Evolutionary conservation across 176 grass and related monocot species (phyloP).

Genomic region (Eleusine indica): DNA sequence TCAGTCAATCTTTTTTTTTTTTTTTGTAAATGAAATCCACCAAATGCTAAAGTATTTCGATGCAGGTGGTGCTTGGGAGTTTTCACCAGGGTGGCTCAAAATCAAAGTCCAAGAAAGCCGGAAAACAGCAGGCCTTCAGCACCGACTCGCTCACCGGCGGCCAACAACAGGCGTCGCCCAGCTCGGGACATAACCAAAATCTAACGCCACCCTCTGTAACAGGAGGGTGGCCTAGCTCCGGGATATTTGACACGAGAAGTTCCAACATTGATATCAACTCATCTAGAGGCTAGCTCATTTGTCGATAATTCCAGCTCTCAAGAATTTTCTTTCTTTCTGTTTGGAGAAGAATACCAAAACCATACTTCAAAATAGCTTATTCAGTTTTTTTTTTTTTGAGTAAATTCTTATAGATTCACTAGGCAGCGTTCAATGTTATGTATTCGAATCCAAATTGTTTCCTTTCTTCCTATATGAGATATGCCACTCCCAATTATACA

Average conservation of each 20-base stretch:
- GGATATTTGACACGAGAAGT: constrained; percentile 61
- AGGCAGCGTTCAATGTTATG: constrained; percentile 21
- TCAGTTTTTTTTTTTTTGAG: constrained; percentile 44
- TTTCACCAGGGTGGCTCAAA: constrained; percentile 65
- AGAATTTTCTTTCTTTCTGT: constrained; percentile 43
- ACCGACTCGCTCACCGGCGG: constrained; percentile 36
- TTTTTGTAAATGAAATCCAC: no score
- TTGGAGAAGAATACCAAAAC: constrained; percentile 16
- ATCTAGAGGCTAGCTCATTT: constrained; percentile 72
- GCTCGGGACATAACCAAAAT: constrained; percentile 67
- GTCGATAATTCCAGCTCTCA: constrained; percentile 39
- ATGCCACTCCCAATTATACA: background rate
- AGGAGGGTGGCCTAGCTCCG: constrained; percentile 62
- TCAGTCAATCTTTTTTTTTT: no score
- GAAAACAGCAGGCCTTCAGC: constrained; percentile 46
- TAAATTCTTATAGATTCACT: constrained; percentile 51
- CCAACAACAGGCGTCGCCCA: constrained; percentile 35
- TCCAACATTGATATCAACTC: constrained; percentile 87
- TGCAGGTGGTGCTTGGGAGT: constrained; percentile 70
- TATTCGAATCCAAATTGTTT: constrained; percentile 9
- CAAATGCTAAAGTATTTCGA: background rate
- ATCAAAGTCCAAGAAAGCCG: constrained; percentile 64
- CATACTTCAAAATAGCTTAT: constrained; percentile 51
- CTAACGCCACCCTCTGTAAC: constrained; percentile 46
- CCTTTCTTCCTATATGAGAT: background rate